These are phyloP conservation scores for Linum trigynum DNA, from an alignment of 345 rosid genomes.

Conservation along the genomic window DNA sequence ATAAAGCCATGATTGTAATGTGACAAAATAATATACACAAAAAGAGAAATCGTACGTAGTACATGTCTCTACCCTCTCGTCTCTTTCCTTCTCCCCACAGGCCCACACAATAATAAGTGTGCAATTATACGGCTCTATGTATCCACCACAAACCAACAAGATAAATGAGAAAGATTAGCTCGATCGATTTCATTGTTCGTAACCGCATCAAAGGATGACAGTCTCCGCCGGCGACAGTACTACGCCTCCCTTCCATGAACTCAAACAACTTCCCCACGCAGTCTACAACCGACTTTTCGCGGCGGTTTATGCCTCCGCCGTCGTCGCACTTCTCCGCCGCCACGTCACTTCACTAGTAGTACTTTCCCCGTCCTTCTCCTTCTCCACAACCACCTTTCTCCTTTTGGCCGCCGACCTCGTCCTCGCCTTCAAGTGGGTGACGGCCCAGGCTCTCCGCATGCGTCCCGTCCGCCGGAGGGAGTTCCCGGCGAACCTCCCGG, in stretches of 20 bases:
- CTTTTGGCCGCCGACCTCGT: conserved; percentile 14
- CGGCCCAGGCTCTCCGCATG: conserved; percentile 23
- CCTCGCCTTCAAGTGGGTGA: conserved; percentile 26
- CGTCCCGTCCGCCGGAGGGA: conserved; percentile 23
- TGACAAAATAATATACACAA: too few relatives aligned
- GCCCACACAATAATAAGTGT: too few relatives aligned
- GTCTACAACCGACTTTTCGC: conserved; percentile 15
- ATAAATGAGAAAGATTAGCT: too few relatives aligned
- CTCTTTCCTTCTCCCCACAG: too few relatives aligned
- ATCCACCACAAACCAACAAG: too few relatives aligned
- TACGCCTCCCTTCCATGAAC: not conserved
- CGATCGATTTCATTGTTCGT: too few relatives aligned
- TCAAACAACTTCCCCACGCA: not conserved
- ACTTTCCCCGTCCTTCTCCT: not conserved
- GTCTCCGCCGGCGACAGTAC: not conserved
- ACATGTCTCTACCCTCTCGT: too few relatives aligned
- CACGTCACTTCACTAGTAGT: conserved; percentile 21
- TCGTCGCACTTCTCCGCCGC: conserved; percentile 11
- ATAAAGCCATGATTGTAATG: too few relatives aligned
- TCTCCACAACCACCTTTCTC: not conserved
- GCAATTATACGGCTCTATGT: too few relatives aligned
- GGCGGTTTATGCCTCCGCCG: conserved; percentile 6
- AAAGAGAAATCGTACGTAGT: too few relatives aligned
- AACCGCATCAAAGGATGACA: too few relatives aligned
- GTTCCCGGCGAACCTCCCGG: conserved; percentile 31